These are phyloP conservation scores for Peziza echinospora DNA, from an alignment of 495 filamentous ascomycete genomes.

Conservation along the genomic window DNA sequence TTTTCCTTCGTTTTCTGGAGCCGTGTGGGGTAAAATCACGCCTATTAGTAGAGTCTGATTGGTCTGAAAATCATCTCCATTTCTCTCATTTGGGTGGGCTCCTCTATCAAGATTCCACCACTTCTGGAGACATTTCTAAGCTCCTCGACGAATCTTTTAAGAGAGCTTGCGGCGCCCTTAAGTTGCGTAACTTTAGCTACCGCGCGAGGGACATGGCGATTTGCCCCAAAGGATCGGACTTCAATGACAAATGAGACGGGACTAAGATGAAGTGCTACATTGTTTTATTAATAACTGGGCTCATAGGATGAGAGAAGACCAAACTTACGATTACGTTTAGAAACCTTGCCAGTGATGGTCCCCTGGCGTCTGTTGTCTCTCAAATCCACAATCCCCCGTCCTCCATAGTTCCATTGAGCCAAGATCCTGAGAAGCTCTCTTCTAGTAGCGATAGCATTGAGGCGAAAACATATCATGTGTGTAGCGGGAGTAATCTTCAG, in stretches of 20 bases:
- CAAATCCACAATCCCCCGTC: conserved; percentile 44
- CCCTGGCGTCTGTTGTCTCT: conserved; percentile 40
- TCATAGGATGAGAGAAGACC: conserved; percentile 1
- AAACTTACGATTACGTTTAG: conserved; percentile 49
- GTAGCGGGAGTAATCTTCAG: conserved; percentile 72
- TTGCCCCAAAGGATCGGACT: conserved; percentile 65
- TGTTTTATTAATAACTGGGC: conserved; percentile 15
- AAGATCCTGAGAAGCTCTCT: conserved; percentile 54
- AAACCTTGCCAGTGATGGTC: conserved; percentile 56
- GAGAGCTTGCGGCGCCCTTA: conserved; percentile 63
- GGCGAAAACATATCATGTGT: conserved; percentile 47
- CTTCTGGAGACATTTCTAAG: conserved; percentile 37
- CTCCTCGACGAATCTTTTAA: conserved; percentile 59
- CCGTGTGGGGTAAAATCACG: no score
- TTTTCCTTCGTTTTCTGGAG: no score
- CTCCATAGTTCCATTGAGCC: conserved; percentile 56
- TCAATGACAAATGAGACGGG: conserved; percentile 62
- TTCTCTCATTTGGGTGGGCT: conserved; percentile 29
- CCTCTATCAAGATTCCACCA: conserved; percentile 43
- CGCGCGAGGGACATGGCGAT: conserved; percentile 41
- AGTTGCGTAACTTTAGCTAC: conserved; percentile 74
- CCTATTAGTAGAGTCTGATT: no score
- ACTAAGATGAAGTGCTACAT: conserved; percentile 47
- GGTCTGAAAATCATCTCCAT: background rate
- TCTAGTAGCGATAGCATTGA: conserved; percentile 43